These are phyloP conservation scores for Cymodocea nodosa DNA, from an alignment of 116 monocot species.

Conservation along the genomic window DNA sequence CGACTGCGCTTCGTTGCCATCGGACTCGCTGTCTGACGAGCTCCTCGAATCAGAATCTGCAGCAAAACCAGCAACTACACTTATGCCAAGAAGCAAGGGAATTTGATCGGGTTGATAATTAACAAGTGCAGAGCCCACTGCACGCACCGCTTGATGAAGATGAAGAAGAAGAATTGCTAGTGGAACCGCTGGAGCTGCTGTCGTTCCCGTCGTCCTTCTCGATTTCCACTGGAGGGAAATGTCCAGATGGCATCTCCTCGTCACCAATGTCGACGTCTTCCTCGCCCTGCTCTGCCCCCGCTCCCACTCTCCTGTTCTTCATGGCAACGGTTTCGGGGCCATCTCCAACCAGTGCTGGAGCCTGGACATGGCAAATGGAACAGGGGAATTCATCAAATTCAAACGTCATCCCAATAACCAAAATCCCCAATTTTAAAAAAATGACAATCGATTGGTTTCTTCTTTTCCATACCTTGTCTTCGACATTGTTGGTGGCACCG, in stretches of 20 bases:
- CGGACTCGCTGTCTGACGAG: conserved; percentile 26
- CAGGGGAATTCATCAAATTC: not conserved
- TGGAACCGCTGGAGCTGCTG: conserved; percentile 43
- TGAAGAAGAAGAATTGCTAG: conserved; percentile 57
- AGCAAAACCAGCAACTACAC: not conserved
- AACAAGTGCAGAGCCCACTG: not conserved
- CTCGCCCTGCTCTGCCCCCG: conserved; percentile 27
- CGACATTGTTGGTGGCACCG: not conserved
- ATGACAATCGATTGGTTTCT: not conserved
- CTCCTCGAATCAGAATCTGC: conserved; percentile 28
- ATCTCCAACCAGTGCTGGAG: conserved; percentile 9
- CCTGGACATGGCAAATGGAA: conserved; percentile 1
- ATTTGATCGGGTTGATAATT: not conserved
- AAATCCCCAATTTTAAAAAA: not conserved
- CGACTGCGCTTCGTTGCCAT: conserved; percentile 20
- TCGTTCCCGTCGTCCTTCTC: conserved; percentile 47
- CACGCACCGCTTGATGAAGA: conserved; percentile 80
- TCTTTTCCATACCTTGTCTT: conserved; percentile 11
- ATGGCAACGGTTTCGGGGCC: conserved; percentile 14
- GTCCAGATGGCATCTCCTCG: conserved; percentile 57
- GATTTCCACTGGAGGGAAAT: conserved; percentile 69
- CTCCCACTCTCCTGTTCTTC: conserved; percentile 25
- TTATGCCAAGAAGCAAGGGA: not conserved
- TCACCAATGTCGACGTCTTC: conserved; percentile 93
- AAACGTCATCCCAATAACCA: not conserved